Evolutionary conservation across 2,329 filamentous ascomycete genomes (phyloP).

Genomic region (Elsinoe arachidis): DNA sequence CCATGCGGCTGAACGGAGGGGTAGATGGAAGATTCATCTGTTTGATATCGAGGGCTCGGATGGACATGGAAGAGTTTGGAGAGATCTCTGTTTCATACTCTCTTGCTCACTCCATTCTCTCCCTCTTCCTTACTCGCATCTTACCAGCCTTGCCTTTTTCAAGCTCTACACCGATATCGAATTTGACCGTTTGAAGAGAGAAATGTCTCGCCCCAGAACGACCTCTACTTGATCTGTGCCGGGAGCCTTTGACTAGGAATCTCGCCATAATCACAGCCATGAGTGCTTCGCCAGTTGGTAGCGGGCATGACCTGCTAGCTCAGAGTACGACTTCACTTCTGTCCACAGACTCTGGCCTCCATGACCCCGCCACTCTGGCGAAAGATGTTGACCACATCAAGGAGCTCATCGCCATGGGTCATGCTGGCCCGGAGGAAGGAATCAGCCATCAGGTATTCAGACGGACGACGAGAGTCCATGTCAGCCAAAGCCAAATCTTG

Average conservation of each 20-base stretch:
- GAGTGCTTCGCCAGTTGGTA: neutral
- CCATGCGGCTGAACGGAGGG: slow-evolving; percentile 1
- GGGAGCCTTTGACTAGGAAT: neutral
- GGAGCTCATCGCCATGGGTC: slow-evolving; percentile 17
- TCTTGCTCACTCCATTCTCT: neutral
- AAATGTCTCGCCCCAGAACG: too few relatives aligned
- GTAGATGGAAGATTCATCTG: neutral
- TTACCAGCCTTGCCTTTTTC: too few relatives aligned
- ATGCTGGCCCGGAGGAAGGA: slow-evolving; percentile 13
- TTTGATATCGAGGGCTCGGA: neutral
- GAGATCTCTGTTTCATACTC: neutral
- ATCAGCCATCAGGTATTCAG: slow-evolving; percentile 18
- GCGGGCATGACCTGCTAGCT: neutral
- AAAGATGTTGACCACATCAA: slow-evolving; percentile 19
- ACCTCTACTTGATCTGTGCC: too few relatives aligned
- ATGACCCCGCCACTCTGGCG: slow-evolving; percentile 8
- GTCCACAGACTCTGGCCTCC: slow-evolving; percentile 10
- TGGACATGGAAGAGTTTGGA: neutral
- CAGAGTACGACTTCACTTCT: slow-evolving; percentile 4
- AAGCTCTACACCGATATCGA: too few relatives aligned
- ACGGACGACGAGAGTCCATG: slow-evolving; percentile 15
- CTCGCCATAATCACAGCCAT: neutral
- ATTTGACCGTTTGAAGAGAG: too few relatives aligned
- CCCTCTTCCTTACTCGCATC: neutral
- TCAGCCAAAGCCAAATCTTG: slow-evolving; percentile 17